phyloP scores from a whole-genome alignment of 306 rosid species.

The Purshia tridentata region DNA sequence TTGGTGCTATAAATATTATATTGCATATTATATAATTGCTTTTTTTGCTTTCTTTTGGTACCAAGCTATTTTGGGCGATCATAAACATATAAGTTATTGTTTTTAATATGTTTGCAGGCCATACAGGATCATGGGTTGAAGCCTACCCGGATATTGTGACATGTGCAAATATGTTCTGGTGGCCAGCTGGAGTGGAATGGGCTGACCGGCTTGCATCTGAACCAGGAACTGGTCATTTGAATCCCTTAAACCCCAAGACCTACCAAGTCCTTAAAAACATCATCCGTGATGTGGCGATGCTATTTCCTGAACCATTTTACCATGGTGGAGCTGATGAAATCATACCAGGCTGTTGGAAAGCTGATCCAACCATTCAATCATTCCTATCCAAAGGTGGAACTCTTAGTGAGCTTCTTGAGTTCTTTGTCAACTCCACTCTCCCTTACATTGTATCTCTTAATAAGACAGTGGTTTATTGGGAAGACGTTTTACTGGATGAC shows the following conservation, averaged over 20 bases:
- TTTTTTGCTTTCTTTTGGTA: too few species aligned
- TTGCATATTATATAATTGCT: too few species aligned
- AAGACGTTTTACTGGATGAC: conserved; percentile 58
- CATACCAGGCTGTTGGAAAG: conserved; percentile 81
- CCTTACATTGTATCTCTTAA: conserved; percentile 71
- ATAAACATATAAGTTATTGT: not conserved
- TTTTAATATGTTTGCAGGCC: conserved; percentile 48
- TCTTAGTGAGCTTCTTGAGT: conserved; percentile 65
- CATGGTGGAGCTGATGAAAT: conserved; percentile 80
- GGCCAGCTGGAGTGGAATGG: conserved; percentile 56
- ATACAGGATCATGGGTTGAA: conserved; percentile 86
- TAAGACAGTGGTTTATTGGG: conserved; percentile 82
- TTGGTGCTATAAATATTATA: too few species aligned
- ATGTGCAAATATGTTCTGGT: conserved; percentile 92
- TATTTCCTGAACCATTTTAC: conserved; percentile 75
- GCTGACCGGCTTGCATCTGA: conserved; percentile 59
- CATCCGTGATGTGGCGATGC: conserved; percentile 45
- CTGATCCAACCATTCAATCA: conserved; percentile 56
- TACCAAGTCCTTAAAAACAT: conserved; percentile 72
- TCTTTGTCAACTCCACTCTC: conserved; percentile 62
- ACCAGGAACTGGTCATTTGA: conserved; percentile 89
- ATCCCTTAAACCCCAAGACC: conserved; percentile 79
- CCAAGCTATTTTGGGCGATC: too few species aligned
- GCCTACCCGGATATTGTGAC: conserved; percentile 83
- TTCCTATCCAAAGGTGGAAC: conserved; percentile 61